Conservation (phyloP, 140 eudicot genomes). For the Flaveria floridana region DNA sequence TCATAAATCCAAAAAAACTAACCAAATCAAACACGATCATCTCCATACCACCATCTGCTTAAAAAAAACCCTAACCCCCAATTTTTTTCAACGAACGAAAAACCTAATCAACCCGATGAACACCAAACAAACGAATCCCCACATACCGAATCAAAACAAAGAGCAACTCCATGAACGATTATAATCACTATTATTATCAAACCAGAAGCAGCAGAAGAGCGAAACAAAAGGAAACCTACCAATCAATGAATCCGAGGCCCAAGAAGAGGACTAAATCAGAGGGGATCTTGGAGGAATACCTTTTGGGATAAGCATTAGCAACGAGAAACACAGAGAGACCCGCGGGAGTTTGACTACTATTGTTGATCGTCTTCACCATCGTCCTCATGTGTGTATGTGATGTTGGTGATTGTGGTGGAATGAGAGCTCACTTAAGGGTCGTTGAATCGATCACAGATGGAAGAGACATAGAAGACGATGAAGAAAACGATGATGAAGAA, state of each 20-base stretch:
- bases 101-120: constrained; percentile 5
- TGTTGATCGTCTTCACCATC: constrained; percentile 53
- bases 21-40: background rate
- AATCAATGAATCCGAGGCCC: constrained; percentile 93
- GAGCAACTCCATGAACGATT: constrained; percentile 24
- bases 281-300: constrained; percentile 95
- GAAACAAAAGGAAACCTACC: constrained; percentile 42
- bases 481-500: background rate
- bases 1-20: constrained; percentile 26
- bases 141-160: constrained; percentile 30
- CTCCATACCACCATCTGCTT: constrained; percentile 18
- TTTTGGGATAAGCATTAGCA: constrained; percentile 81
- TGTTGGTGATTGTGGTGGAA: background rate
- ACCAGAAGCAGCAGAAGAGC: background rate
- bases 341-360: constrained; percentile 35
- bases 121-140: constrained; percentile 33
- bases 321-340: constrained; percentile 56
- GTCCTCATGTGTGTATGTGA: constrained; percentile 43
- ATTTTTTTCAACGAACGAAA: constrained; percentile 12
- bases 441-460: constrained; percentile 7
- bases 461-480: constrained; percentile 28
- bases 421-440: constrained; percentile 12
- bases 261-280: constrained; percentile 91
- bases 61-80: background rate
- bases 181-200: background rate